These are phyloP conservation scores for Ustilago shanxiensis DNA, from an alignment of 1,284 basidiomycete genomes.

Conservation along the genomic window DNA sequence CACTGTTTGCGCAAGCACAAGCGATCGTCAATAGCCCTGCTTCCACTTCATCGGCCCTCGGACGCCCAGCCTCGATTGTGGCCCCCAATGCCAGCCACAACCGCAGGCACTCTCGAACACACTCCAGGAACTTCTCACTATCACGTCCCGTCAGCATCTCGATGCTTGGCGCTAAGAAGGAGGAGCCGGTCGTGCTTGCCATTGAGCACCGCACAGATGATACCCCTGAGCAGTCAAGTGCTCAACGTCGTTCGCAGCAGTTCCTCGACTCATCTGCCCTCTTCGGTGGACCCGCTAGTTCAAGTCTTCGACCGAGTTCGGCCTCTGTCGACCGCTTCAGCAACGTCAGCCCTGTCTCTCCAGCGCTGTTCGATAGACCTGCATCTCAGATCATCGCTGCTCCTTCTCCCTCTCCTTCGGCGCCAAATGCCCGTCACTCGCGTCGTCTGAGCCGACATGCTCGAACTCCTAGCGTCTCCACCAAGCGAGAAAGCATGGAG, in stretches of 20 bases:
- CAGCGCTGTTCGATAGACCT: conserved; percentile 27
- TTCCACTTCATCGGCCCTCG: conserved; percentile 6
- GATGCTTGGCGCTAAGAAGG: conserved; percentile 45
- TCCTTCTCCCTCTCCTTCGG: conserved; percentile 13
- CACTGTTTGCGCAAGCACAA: conserved; percentile 35
- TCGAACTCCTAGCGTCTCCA: conserved; percentile 56
- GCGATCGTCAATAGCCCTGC: conserved; percentile 21
- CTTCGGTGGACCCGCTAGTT: conserved; percentile 17
- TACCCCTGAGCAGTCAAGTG: neutral
- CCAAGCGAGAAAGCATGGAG: conserved; percentile 65
- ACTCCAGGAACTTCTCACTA: conserved; percentile 31
- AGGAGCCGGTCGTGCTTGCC: conserved; percentile 43
- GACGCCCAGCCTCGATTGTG: conserved; percentile 25
- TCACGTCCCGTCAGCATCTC: conserved; percentile 48
- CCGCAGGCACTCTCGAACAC: conserved; percentile 40
- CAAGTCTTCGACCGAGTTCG: conserved; percentile 9
- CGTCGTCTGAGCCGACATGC: conserved; percentile 56
- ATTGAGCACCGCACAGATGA: conserved; percentile 44
- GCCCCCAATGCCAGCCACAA: conserved; percentile 23
- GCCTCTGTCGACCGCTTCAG: conserved; percentile 21
- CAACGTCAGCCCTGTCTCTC: conserved; percentile 16
- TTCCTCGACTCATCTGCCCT: conserved; percentile 42
- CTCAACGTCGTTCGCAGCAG: conserved; percentile 35
- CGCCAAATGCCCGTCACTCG: conserved; percentile 32
- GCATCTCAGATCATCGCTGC: conserved; percentile 7